Evolutionary conservation across 352 stramenopile genomes (phyloP).

Genomic region (Phytophthora agathidicida): DNA sequence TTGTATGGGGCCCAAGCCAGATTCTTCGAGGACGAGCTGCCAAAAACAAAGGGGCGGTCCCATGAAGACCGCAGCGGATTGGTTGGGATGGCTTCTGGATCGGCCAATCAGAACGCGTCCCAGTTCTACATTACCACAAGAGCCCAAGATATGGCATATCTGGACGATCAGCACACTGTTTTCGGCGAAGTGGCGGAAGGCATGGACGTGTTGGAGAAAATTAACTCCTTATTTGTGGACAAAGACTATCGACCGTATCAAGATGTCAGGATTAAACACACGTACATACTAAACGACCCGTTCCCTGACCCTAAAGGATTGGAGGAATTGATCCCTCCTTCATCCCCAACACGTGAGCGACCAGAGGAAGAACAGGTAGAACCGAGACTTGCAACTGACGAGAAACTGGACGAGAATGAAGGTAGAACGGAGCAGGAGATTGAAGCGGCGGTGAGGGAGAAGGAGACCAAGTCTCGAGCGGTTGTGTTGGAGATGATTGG

Average conservation of each 20-base stretch:
- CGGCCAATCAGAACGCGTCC: constrained; percentile 79
- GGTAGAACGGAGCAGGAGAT: constrained; percentile 88
- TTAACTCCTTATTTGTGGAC: constrained; percentile 96
- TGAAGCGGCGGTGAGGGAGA: constrained; percentile 86
- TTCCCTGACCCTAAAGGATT: constrained; percentile 78
- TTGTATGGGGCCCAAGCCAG: constrained; percentile 86
- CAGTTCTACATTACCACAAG: constrained; percentile 98
- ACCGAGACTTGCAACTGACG: constrained; percentile 88
- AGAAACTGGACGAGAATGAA: constrained; percentile 81
- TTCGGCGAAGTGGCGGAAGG: constrained; percentile 94
- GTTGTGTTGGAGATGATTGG: constrained; percentile 99
- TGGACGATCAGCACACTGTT: constrained; percentile 92
- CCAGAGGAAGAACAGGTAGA: constrained; percentile 93
- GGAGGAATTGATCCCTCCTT: constrained; percentile 63
- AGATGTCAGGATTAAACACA: constrained; percentile 97
- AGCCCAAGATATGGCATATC: constrained; percentile 88
- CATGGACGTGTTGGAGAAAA: constrained; percentile 94
- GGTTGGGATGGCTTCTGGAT: constrained; percentile 88
- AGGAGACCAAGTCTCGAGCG: constrained; percentile 94
- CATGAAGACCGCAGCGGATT: constrained; percentile 66
- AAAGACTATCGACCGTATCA: constrained; percentile 95
- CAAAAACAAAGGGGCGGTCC: constrained; percentile 33
- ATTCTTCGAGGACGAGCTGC: constrained; percentile 84
- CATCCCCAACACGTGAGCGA: constrained; percentile 88
- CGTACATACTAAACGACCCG: constrained; percentile 86